Base-by-base conservation (phyloP, 108 stramenopile species). In the Ochromonas danica region DNA sequence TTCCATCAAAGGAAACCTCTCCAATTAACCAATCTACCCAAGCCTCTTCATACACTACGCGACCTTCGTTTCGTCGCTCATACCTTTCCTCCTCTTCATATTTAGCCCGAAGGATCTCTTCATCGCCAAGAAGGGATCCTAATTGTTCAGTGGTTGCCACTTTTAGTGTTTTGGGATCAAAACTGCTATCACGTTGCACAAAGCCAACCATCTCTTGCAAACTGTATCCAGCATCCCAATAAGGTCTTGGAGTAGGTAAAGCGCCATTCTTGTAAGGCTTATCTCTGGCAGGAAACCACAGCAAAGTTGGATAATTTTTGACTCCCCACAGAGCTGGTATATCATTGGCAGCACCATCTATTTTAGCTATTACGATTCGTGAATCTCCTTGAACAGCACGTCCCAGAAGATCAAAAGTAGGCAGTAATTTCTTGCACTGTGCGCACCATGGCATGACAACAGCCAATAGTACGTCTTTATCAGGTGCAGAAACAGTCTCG, bases 111-210 rank as follows among this genome's bases (percentile, higher is more conserved):
- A 14, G 25, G 14, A 33, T 36, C 33, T 67, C 63, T 67, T 67
- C 63, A 36, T 67, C 63, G 27, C 35, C 33, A 14, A 35, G 63
- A 3, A 67, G 25, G 33, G 63, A 35, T 35, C 63, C 35, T 6
- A 67, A 31, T 33, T 67, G 63, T 67, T 67, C 63, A 67, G 33
- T 67, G 14, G 63, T 67, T 10, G 63, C 63, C 33, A 67, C 35
- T 35, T 36, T 28, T 25, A 67, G 25, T 36, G 63, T 31, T 25
- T 28, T 35, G 33, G 6, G 3, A 28, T 67, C 31, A 36, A 67
- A 67, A 6, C 33, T 35, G 17, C 14, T 35, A 3, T 67, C 63
- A 6, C 63, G 63, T 25, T 6, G 27, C 3, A 67, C 31, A 36
- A 67, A 67, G 3, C 33, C 35, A 6, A 67, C 31, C 31, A 67